phyloP scores from a whole-genome alignment of 805 yeast genomes.

The Wickerhamiella occidentalis region DNA sequence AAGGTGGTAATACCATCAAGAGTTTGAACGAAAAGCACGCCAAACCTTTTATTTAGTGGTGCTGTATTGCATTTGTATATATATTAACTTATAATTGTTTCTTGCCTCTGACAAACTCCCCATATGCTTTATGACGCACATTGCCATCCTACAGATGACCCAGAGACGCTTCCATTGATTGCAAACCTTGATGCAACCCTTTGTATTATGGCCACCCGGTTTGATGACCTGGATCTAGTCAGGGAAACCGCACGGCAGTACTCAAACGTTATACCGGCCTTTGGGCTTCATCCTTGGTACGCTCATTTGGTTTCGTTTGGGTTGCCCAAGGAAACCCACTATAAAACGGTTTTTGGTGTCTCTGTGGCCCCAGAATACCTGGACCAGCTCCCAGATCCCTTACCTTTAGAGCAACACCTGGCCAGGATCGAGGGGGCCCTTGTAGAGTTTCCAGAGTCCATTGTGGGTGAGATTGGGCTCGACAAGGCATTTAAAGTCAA shows the following conservation, averaged over 20 bases:
- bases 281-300: constrained; percentile 87
- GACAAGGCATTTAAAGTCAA: constrained; percentile 70
- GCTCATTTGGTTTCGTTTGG: constrained; percentile 46
- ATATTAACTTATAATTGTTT: too few species aligned
- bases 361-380: constrained; percentile 32
- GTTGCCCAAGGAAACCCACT: constrained; percentile 35
- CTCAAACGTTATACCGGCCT: constrained; percentile 28
- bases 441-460: constrained; percentile 26
- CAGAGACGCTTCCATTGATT: constrained; percentile 18
- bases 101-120: neutral
- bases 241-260: constrained; percentile 23
- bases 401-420: constrained; percentile 31
- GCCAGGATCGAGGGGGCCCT: constrained; percentile 28
- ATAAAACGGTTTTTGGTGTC: constrained; percentile 37
- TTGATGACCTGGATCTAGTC: constrained; percentile 28
- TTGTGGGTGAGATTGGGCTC: constrained; percentile 85
- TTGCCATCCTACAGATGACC: constrained; percentile 32
- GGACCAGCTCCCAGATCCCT: constrained; percentile 49
- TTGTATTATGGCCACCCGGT: constrained; percentile 29
- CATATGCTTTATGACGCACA: constrained; percentile 30
- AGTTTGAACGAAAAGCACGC: constrained; percentile 13
- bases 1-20: constrained; percentile 23
- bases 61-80: neutral
- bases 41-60: neutral
- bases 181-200: constrained; percentile 18